These are phyloP conservation scores for Naganishia vaughanmartiniae DNA, from an alignment of 768 basidiomycete genomes.

Conservation along the genomic window DNA sequence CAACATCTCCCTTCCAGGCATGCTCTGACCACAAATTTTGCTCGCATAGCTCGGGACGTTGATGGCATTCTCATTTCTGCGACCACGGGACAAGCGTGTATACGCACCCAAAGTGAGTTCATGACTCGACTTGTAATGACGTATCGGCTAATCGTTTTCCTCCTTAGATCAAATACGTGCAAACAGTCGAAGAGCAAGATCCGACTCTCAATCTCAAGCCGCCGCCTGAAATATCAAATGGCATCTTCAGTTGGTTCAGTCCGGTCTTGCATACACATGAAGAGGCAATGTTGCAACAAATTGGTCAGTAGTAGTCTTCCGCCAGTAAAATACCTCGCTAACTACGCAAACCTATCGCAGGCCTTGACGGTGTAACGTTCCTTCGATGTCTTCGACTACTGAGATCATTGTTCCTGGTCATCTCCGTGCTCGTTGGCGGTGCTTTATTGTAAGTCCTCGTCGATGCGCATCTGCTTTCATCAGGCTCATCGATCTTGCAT, in stretches of 20 bases:
- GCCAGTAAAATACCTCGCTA: neutral
- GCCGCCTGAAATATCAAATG: slow-evolving; percentile 66
- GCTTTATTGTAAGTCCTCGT: slow-evolving; percentile 26
- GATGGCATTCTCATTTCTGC: slow-evolving; percentile 70
- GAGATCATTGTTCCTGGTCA: slow-evolving; percentile 55
- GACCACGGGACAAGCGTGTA: slow-evolving; percentile 85
- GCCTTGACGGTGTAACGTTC: slow-evolving; percentile 88
- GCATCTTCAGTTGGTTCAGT: slow-evolving; percentile 83
- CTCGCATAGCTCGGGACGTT: slow-evolving; percentile 47
- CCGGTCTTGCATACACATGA: slow-evolving; percentile 80
- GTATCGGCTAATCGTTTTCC: neutral
- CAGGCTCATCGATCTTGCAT: neutral
- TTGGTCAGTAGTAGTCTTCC: slow-evolving; percentile 39
- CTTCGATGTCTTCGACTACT: slow-evolving; percentile 86
- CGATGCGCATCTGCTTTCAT: neutral
- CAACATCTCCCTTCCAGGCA: neutral
- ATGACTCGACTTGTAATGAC: neutral
- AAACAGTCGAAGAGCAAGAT: slow-evolving; percentile 54
- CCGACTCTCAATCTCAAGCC: slow-evolving; percentile 50
- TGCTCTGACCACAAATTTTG: neutral
- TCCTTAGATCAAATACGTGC: slow-evolving; percentile 69
- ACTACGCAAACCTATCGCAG: slow-evolving; percentile 58
- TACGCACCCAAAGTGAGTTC: slow-evolving; percentile 71
- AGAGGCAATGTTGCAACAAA: slow-evolving; percentile 67
- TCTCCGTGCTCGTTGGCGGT: slow-evolving; percentile 37